A percentile compares a stretch with the other conserved stretches of the same genome.
Conservation (phyloP, 2,329 filamentous ascomycete species). For the Pezicula radicicola region DNA sequence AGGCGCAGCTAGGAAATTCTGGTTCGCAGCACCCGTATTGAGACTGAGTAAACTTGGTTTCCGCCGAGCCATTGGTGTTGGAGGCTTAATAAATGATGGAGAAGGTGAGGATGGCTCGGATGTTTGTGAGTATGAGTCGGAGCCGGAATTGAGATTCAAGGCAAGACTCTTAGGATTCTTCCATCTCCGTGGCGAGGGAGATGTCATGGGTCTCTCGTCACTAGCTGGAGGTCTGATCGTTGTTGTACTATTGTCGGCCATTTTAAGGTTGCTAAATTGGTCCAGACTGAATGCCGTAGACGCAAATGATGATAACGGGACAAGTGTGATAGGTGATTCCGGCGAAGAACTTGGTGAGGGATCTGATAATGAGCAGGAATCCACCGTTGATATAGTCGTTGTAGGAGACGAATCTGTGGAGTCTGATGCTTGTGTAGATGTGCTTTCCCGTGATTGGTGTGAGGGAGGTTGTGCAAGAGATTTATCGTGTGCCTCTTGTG, state of each 20-base stretch:
- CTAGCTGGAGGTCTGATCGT: conserved; percentile 38
- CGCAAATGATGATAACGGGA: conserved; percentile 67
- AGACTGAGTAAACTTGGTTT: conserved; percentile 77
- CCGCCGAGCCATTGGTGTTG: conserved; percentile 59
- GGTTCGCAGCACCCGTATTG: conserved; percentile 63
- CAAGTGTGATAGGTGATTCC: conserved; percentile 77
- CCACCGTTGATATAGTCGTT: conserved; percentile 87
- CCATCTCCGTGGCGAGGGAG: conserved; percentile 66
- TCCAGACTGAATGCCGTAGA: conserved; percentile 49
- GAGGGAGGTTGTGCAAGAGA: conserved; percentile 20
- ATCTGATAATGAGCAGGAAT: conserved; percentile 86
- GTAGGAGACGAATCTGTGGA: conserved; percentile 95
- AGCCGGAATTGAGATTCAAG: conserved; percentile 61
- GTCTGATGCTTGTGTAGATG: conserved; percentile 74
- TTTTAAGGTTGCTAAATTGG: conserved; percentile 31
- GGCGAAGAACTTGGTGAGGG: conserved; percentile 89
- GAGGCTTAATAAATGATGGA: conserved; percentile 78
- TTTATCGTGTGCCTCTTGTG: conserved; percentile 12
- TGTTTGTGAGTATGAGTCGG: conserved; percentile 41
- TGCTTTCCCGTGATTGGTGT: conserved; percentile 73
- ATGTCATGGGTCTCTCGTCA: conserved; percentile 58
- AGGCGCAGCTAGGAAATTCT: conserved; percentile 32
- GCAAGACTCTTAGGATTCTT: conserved; percentile 83
- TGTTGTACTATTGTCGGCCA: conserved; percentile 24
- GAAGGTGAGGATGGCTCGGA: conserved; percentile 61